Base-by-base conservation (phyloP, 257 asterid species). In the Solanum tarijense region DNA sequence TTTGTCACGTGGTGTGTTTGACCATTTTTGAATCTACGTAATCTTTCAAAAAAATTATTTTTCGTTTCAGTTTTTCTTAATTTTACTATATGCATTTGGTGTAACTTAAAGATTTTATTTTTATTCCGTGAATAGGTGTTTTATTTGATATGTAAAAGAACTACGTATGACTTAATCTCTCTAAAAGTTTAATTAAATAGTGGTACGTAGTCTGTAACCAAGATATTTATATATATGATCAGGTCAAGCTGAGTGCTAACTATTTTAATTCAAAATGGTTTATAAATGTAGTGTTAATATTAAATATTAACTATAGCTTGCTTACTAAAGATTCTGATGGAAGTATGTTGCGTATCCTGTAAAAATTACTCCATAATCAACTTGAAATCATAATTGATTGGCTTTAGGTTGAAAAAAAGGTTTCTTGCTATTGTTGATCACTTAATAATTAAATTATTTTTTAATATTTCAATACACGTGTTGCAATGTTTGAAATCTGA, bases 341-440 rank as follows among this genome's bases (percentile, higher is more conserved):
- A 55, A 55, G 0, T 18, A 55, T 55, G n/a, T 18, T 55, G 65
- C 65, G 0, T 55, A 6, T 55, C n/a, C n/a, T 55, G 65, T 55
- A 55, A 0, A 48, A 55, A 55, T 55, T 55, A 52, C 3, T 52
- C 62, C 62, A 55, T 55, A 55, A 7, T 18, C 11, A 18, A 55
- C 65, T 55, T 55, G 0, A 18, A 55, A 18, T 55, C 10, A 55
- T 18, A 55, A 18, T 20, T 55, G 65, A 55, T 18, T 55, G 65
- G 65, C n/a, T 55, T 55, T 55, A 7, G 65, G n/a, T 55, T 55
- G 65, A 18, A 1, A 52, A 52, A 6, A 6, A 6, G 5, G 0
- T 0, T 18, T 18, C n/a, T 18, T 55, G 1, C 3, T 18, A 18
- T 55, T 18, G 11, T 55, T 55, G 65, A 55, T 55, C 0, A 18